These are phyloP conservation scores for Trichosanthes truncata DNA, from an alignment of 306 rosid genomes.

Conservation along the genomic window DNA sequence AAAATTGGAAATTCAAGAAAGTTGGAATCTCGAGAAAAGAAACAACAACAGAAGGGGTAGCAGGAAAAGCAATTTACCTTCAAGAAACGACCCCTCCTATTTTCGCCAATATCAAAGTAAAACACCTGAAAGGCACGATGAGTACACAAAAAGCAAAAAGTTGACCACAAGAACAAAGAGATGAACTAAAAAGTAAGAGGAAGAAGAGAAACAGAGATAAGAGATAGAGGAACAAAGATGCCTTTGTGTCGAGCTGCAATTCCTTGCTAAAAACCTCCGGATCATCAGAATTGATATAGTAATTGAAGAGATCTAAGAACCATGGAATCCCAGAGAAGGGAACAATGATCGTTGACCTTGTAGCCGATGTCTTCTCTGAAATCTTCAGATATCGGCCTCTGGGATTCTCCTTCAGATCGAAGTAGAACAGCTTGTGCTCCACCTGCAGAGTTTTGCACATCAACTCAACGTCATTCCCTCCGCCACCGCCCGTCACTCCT, in stretches of 20 bases:
- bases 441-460: slow-evolving; percentile 95
- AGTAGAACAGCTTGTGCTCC: slow-evolving; percentile 96
- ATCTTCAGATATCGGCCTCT: slow-evolving; percentile 95
- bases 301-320: slow-evolving; percentile 98
- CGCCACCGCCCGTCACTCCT: slow-evolving; percentile 24
- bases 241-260: slow-evolving; percentile 96
- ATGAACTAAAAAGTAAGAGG: not conserved
- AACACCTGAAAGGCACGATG: slow-evolving; percentile 41
- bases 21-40: not conserved
- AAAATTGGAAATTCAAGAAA: not conserved
- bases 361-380: slow-evolving; percentile 96
- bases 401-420: slow-evolving; percentile 99
- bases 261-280: slow-evolving; percentile 96
- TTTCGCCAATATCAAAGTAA: slow-evolving; percentile 98
- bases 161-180: not conserved
- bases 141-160: slow-evolving; percentile 1
- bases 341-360: slow-evolving; percentile 96
- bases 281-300: slow-evolving; percentile 84
- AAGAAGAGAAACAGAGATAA: not conserved
- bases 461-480: slow-evolving; percentile 75
- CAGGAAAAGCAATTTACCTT: slow-evolving; percentile 41
- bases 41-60: not conserved
- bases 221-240: not conserved
- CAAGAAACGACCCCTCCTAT: slow-evolving; percentile 96
- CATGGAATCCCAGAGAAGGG: slow-evolving; percentile 95